These are phyloP conservation scores for Inga laurina DNA, from an alignment of 306 rosid genomes.

Conservation along the genomic window DNA sequence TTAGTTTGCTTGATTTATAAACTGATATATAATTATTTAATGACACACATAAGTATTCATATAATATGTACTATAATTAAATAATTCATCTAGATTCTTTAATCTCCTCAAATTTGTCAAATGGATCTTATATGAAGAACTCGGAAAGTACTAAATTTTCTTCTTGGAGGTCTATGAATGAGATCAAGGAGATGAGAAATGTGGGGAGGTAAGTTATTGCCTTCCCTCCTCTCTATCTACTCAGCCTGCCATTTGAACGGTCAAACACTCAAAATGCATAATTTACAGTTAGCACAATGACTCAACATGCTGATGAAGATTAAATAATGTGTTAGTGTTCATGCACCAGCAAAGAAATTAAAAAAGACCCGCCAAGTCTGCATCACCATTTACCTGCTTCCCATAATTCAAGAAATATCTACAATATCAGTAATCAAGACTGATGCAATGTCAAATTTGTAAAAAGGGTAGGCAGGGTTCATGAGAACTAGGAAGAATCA, in stretches of 20 bases:
- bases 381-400: background rate
- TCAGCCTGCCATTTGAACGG: background rate
- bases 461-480: slow-evolving; percentile 24
- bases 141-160: background rate
- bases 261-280: background rate
- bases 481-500: slow-evolving; percentile 21
- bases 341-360: background rate
- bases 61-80: no score
- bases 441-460: background rate
- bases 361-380: background rate
- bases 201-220: background rate
- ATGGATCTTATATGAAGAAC: no score
- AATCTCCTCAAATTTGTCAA: no score
- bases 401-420: background rate
- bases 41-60: no score
- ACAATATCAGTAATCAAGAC: background rate
- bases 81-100: no score
- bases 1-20: no score
- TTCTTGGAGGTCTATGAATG: background rate
- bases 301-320: background rate
- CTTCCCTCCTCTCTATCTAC: background rate
- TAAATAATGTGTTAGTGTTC: background rate
- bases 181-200: background rate
- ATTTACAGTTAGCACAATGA: background rate
- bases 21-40: no score